phyloP scores from a whole-genome alignment of 2,329 filamentous ascomycete genomes.

The Xylariaceae sp. region DNA sequence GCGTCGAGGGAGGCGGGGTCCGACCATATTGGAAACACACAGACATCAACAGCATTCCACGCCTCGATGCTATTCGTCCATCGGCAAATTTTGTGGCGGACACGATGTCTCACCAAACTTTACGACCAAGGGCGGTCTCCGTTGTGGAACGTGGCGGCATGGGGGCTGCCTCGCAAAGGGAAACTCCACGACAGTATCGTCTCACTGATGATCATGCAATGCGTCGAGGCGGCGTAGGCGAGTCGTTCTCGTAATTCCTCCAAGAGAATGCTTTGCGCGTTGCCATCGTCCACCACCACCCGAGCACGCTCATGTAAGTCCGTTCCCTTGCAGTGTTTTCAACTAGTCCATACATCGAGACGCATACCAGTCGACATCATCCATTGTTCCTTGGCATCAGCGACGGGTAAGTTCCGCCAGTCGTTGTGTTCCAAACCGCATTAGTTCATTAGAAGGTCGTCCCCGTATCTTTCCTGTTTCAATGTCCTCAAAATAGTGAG shows the following conservation, averaged over 20 bases:
- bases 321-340: background rate
- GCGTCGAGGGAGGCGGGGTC: background rate
- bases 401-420: conserved; percentile 9
- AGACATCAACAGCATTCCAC: background rate
- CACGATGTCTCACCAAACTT: background rate
- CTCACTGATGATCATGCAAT: background rate
- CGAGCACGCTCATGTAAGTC: conserved; percentile 2
- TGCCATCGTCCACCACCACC: conserved; percentile 1
- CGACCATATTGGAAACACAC: background rate
- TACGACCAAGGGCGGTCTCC: background rate
- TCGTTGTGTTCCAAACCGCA: conserved; percentile 7
- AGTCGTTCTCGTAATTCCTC: conserved; percentile 1
- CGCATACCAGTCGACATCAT: conserved; percentile 16
- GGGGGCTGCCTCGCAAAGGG: background rate
- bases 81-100: background rate
- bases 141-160: background rate
- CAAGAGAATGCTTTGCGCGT: conserved; percentile 1
- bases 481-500: background rate
- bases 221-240: background rate
- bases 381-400: conserved; percentile 13
- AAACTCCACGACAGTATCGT: background rate
- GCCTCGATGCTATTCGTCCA: background rate
- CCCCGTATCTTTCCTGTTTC: conserved; percentile 9
- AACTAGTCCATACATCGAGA: background rate
- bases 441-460: conserved; percentile 6